Base-by-base conservation (phyloP, 108 stramenopile species). In the Cyclotella distinguenda region DNA sequence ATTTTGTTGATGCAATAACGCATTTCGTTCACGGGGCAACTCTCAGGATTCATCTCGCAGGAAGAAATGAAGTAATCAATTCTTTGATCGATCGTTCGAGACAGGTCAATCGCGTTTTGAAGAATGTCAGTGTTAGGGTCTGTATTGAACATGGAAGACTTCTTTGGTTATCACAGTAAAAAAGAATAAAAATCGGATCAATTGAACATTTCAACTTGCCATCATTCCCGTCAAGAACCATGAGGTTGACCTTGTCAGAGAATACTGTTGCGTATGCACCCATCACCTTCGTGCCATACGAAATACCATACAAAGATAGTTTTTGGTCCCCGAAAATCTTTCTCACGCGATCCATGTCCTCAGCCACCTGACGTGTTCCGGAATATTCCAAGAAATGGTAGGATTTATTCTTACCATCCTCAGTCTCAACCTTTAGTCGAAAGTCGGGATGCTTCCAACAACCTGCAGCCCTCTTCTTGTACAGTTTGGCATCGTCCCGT, bases 31-130 rank as follows among this genome's bases (percentile, higher is more conserved):
- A 30, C 18, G 8, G 39, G 39, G 39, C 57, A 58, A 2, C 42
- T 36, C 5, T 36, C 18, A 38, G 28, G 33, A 2, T 34, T 34
- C 33, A 63, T 35, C 3, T 63, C 62, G 26, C 62, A 63, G 13
- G 48, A 50, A 3, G 62, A 30, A 26, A 63, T 50, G 62, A 63
- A 63, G 35, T 63, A 63, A 38, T 63, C 62, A 3, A 63, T 12
- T 2, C 62, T 22, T 34, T 63, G 40, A 27, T 49, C 13, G 9
- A 11, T 36, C 4, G 62, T 25, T 13, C 62, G 34, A 12, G 21
- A 47, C 36, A 33, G 9, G 25, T 50, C 62, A 1, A 35, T 23
- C 8, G 48, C 36, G 6, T 34, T 35, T n/a, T 43, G 18, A 34
- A 63, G 48, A 28, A 63, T 63, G 25, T 63, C 62, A 23, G 8